phyloP scores from a whole-genome alignment of 495 filamentous ascomycete species.

The Tuber microsphaerosporum region DNA sequence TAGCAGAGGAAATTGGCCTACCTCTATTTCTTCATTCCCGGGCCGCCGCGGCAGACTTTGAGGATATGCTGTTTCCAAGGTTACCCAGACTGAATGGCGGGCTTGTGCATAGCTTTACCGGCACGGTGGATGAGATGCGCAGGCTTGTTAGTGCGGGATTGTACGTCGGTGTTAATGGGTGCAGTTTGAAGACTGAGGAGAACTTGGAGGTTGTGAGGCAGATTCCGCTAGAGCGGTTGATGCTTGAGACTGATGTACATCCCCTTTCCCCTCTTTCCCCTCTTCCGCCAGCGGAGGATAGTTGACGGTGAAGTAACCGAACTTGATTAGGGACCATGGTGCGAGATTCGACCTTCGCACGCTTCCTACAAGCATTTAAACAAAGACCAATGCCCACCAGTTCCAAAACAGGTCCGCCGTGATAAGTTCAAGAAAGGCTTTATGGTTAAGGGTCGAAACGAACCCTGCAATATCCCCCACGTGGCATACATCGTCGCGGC shows the following conservation, averaged over 20 bases:
- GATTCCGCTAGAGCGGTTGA: constrained; percentile 64
- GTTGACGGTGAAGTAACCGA: neutral
- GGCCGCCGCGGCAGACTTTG: constrained; percentile 76
- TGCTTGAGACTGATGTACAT: constrained; percentile 78
- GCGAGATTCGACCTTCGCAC: constrained; percentile 60
- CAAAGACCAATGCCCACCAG: constrained; percentile 38
- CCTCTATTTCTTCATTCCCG: constrained; percentile 87
- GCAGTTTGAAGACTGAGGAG: constrained; percentile 84
- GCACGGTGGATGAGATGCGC: constrained; percentile 72
- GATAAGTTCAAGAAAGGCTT: constrained; percentile 77
- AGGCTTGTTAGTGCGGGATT: constrained; percentile 67
- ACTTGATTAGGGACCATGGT: constrained; percentile 61
- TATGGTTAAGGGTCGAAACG: constrained; percentile 89
- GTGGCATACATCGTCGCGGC: constrained; percentile 81
- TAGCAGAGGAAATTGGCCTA: constrained; percentile 69
- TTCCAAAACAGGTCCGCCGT: constrained; percentile 64
- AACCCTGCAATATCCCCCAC: constrained; percentile 71
- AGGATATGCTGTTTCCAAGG: constrained; percentile 52
- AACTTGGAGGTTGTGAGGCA: constrained; percentile 73
- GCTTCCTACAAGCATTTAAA: constrained; percentile 54
- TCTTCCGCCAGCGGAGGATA: neutral
- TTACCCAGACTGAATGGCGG: constrained; percentile 54
- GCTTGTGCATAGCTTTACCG: constrained; percentile 86
- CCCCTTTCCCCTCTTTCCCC: neutral
- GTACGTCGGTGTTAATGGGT: constrained; percentile 83